Evolutionary conservation across 2,329 filamentous ascomycete genomes (phyloP).

Genomic region (Penicillium fuscoglaucum): DNA sequence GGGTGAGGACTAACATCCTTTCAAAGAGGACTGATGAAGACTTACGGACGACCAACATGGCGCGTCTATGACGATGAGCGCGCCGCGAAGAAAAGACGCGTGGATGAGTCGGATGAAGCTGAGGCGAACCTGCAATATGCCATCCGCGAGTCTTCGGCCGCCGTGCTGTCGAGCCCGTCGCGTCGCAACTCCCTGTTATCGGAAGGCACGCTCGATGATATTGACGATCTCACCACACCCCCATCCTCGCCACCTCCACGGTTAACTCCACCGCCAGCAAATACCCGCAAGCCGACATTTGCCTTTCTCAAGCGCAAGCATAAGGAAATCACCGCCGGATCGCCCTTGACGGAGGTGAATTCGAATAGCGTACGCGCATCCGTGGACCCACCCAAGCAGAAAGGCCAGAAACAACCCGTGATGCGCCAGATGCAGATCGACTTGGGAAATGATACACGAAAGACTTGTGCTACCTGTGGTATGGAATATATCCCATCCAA

Average conservation of each 20-base stretch:
- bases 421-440: conserved; percentile 63
- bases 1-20: conserved; percentile 1
- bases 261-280: conserved; percentile 44
- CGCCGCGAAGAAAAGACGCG: conserved; percentile 49
- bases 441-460: conserved; percentile 56
- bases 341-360: conserved; percentile 49
- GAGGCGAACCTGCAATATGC: conserved; percentile 50
- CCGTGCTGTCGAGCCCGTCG: conserved; percentile 48
- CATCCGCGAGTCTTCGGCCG: conserved; percentile 50
- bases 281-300: conserved; percentile 52
- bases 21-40: conserved; percentile 54
- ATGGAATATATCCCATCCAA: conserved; percentile 68
- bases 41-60: conserved; percentile 50
- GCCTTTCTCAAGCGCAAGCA: conserved; percentile 52
- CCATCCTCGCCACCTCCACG: conserved; percentile 55
- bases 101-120: conserved; percentile 44
- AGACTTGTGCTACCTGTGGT: conserved; percentile 60
- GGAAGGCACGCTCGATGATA: conserved; percentile 44
- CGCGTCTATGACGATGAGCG: conserved; percentile 50
- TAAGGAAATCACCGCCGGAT: conserved; percentile 31
- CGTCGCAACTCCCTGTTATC: conserved; percentile 49
- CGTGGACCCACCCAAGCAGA: conserved; percentile 40
- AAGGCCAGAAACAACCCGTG: conserved; percentile 31
- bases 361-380: conserved; percentile 46
- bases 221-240: conserved; percentile 48